Conservation (phyloP, 345 rosid genomes). For the Eucalyptus erythrocorys region DNA sequence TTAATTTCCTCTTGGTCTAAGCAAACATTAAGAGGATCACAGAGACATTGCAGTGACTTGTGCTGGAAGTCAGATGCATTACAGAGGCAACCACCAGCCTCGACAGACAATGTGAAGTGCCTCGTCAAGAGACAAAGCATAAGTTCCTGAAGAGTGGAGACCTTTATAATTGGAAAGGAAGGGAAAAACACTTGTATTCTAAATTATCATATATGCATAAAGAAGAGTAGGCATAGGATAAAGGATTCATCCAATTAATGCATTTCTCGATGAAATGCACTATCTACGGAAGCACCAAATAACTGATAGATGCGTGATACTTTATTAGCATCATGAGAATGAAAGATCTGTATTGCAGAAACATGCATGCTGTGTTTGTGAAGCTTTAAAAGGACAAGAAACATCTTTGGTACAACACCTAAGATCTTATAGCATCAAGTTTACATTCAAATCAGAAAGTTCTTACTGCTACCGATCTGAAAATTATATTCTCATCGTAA, state of each 20-base stretch:
- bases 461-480: neutral
- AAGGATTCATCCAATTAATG: neutral
- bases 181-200: neutral
- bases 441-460: neutral
- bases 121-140: neutral
- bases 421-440: neutral
- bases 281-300: neutral
- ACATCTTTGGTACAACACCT: neutral
- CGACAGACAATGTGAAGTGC: neutral
- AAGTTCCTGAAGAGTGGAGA: neutral
- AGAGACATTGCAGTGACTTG: neutral
- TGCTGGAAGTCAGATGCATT: neutral
- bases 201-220: neutral
- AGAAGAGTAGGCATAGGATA: neutral
- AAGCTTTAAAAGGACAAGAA: neutral
- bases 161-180: neutral
- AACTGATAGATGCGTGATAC: neutral
- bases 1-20: neutral
- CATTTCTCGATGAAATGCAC: neutral
- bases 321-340: neutral
- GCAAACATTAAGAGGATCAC: neutral
- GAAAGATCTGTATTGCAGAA: neutral
- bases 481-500: neutral
- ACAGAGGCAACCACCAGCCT: neutral
- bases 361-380: neutral